Percentiles rank a stretch among this genome's conserved stretches.
phyloP scores from a whole-genome alignment of 1,284 basidiomycete genomes.

The Tylopilus sp. region DNA sequence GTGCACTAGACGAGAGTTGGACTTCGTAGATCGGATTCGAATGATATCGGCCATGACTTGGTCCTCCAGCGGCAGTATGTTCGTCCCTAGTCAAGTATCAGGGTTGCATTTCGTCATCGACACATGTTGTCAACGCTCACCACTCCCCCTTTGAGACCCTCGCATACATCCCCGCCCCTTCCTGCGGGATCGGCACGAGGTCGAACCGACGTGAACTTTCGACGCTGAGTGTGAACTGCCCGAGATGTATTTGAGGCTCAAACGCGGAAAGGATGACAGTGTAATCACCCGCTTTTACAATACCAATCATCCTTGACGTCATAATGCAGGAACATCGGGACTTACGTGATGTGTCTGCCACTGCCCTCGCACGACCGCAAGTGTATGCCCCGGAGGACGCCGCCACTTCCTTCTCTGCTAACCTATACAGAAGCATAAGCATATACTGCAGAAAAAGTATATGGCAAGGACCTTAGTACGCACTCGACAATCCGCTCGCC shows the following conservation, averaged over 20 bases:
- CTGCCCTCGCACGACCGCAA: constrained; percentile 68
- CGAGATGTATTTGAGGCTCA: constrained; percentile 60
- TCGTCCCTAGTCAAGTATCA: constrained; percentile 42
- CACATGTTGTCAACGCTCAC: constrained; percentile 39
- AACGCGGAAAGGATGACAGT: constrained; percentile 83
- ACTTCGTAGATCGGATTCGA: constrained; percentile 71
- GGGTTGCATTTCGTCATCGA: neutral
- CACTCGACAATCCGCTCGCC: constrained; percentile 75
- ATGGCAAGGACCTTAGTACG: constrained; percentile 25
- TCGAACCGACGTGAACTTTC: constrained; percentile 63
- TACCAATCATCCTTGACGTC: constrained; percentile 2
- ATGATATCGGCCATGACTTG: constrained; percentile 57
- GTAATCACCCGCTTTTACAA: constrained; percentile 68
- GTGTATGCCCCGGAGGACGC: constrained; percentile 78
- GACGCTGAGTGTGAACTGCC: constrained; percentile 60
- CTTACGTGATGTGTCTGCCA: constrained; percentile 56
- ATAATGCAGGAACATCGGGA: neutral
- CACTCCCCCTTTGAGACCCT: constrained; percentile 66
- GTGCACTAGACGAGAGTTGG: constrained; percentile 47
- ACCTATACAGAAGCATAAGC: constrained; percentile 33
- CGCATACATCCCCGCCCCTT: constrained; percentile 89
- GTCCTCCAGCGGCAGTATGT: constrained; percentile 60
- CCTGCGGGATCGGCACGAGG: constrained; percentile 76
- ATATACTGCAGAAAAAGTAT: neutral
- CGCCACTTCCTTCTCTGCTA: constrained; percentile 63